Conservation (phyloP, 805 yeast genomes). For the Isabelozyma pseudorhagii region DNA sequence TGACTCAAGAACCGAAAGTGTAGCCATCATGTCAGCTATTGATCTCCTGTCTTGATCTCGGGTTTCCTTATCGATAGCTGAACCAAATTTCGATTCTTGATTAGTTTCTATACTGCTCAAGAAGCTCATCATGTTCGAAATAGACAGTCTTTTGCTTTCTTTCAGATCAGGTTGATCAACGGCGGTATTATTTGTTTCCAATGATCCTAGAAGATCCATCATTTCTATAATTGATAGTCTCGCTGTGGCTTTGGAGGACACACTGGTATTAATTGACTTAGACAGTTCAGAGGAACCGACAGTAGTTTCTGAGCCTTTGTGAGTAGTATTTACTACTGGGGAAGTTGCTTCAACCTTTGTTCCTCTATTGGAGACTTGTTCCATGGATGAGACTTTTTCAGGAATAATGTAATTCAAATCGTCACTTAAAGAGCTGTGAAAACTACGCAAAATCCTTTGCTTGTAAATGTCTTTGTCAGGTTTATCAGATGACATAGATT, state of each 20-base stretch:
- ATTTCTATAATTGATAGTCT: conserved; percentile 10
- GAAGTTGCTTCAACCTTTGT: no score
- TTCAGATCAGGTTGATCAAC: background rate
- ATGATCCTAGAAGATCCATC: conserved; percentile 11
- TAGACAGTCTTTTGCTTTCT: conserved; percentile 15
- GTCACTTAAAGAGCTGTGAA: conserved; percentile 21
- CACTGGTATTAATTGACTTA: background rate
- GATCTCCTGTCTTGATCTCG: conserved; percentile 7
- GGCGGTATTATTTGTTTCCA: conserved; percentile 5
- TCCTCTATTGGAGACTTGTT: conserved; percentile 4
- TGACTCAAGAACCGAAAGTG: conserved; percentile 11
- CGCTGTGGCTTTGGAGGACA: background rate
- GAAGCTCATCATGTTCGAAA: conserved; percentile 26
- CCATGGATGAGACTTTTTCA: conserved; percentile 11
- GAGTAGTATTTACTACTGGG: background rate
- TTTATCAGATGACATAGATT: background rate
- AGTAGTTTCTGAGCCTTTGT: background rate
- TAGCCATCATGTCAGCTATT: conserved; percentile 17
- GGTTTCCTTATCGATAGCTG: conserved; percentile 1
- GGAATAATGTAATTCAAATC: conserved; percentile 10
- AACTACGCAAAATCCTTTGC: conserved; percentile 12
- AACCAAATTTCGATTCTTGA: conserved; percentile 1
- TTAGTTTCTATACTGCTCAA: conserved; percentile 16
- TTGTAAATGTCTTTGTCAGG: conserved; percentile 5
- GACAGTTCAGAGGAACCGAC: background rate